Conservation (phyloP, 805 yeast genomes). For the Candida dendrica region DNA sequence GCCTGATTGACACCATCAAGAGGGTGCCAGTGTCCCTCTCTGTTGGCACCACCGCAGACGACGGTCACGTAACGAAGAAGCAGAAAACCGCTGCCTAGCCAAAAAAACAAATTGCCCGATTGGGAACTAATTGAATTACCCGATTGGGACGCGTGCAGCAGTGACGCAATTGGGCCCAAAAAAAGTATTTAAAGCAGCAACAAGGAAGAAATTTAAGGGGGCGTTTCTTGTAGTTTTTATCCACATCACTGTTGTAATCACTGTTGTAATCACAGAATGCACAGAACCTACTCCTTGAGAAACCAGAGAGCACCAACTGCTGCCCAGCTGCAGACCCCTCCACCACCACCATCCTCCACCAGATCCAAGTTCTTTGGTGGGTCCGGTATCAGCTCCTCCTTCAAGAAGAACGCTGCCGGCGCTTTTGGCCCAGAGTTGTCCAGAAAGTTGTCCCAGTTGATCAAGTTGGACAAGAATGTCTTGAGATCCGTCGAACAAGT, state of each 20-base stretch:
- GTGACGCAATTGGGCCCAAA: background rate
- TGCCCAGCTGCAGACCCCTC: slow-evolving; percentile 70
- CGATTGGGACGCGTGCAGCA: background rate
- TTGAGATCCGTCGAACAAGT: slow-evolving; percentile 91
- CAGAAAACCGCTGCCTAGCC: background rate
- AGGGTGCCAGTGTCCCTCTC: background rate
- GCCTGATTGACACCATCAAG: slow-evolving; percentile 32
- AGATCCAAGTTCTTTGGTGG: slow-evolving; percentile 70
- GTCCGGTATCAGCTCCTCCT: slow-evolving; percentile 57
- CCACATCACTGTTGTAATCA: no score
- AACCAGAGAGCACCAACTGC: slow-evolving; percentile 76
- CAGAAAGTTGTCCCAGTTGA: slow-evolving; percentile 82
- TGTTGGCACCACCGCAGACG: background rate
- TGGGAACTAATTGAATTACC: background rate
- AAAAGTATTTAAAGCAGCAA: background rate
- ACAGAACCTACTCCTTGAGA: slow-evolving; percentile 81
- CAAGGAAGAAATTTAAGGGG: background rate
- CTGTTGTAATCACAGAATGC: slow-evolving; percentile 36
- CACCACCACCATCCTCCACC: slow-evolving; percentile 75
- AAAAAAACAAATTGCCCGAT: background rate
- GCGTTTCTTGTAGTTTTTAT: background rate
- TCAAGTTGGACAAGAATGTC: slow-evolving; percentile 94
- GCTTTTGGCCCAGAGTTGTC: slow-evolving; percentile 92
- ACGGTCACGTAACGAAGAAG: background rate
- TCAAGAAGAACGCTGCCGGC: slow-evolving; percentile 84